Conservation (phyloP, 2,329 filamentous ascomycete species). For the Trichoderma afroharzianum region DNA sequence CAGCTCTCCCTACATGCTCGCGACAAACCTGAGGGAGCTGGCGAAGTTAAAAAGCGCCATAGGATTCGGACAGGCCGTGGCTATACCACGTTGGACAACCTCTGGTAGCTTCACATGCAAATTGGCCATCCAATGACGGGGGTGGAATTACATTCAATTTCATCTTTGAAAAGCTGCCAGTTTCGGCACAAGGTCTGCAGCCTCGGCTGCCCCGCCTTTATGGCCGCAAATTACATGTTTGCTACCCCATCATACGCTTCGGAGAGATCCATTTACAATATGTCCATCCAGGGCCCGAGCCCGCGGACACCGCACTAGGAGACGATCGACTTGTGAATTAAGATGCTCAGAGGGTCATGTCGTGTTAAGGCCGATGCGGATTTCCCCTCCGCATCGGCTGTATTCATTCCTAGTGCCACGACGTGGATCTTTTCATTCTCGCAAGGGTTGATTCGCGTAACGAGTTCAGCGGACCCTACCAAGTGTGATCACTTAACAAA, state of each 20-base stretch:
- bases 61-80: not conserved
- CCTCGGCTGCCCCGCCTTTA: conserved; percentile 3
- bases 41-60: not conserved
- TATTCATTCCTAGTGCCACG: not conserved
- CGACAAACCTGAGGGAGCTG: not conserved
- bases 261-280: not conserved
- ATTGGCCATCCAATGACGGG: not conserved
- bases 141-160: not conserved
- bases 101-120: not conserved
- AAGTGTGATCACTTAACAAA: not conserved
- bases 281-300: not conserved
- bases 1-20: not conserved
- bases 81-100: not conserved
- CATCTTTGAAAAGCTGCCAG: not conserved
- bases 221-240: not conserved
- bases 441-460: not conserved
- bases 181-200: not conserved
- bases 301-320: not conserved
- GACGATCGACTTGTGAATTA: not conserved
- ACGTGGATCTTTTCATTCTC: not conserved
- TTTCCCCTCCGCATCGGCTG: not conserved
- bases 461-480: not conserved
- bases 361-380: not conserved
- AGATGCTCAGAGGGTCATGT: not conserved
- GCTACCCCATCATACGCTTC: not conserved